Evolutionary conservation across 2,329 filamentous ascomycete genomes (phyloP), one percentile per base, ranked within the genome.

Genomic region (Diplocarpon rosae): DNA sequence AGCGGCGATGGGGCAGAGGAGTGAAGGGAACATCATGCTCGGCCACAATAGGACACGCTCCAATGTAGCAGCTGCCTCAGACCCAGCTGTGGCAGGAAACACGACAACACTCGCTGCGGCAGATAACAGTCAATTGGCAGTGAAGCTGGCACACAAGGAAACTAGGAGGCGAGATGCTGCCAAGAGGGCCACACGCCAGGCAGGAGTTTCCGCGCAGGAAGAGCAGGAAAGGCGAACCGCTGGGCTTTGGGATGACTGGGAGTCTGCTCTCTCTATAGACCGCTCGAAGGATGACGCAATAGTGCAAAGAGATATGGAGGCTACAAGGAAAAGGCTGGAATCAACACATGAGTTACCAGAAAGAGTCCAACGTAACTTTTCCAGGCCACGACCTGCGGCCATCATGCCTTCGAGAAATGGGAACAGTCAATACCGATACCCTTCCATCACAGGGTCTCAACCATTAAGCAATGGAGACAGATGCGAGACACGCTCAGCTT

Each of bases 111-210:
- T 93, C 12, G 78, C 85, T 56, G 83, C 83, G 0, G 73, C 72
- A 1, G 77, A 87, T 45, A 71, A 93, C 50, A 75, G 79, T 50
- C 81, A 89, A 10, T 65, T 93, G 37, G 88, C 87, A 0, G 79
- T 93, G 6, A 76, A 82, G 52, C 63, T 93, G 27, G 86, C 86
- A 0, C 78, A 81, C 50, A 75, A 75, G 44, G 86, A 93, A 63
- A 73, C 88, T 46, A 69, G 67, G 45, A 72, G 83, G 34, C 71
- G 86, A 52, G 80, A 84, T 55, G 76, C 74, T 12, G 71, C 69
- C 34, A 70, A 77, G 48, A 73, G 68, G 51, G 72, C 71, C 10
- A 75, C 72, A 20, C 70, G 73, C 28, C 71, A 76, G 52, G 71
- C 75, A 20, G 77, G 73, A 0, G 67, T 78, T 1, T 67, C 72